phyloP scores from a whole-genome alignment of 345 rosid genomes.

The Passiflora organensis region DNA sequence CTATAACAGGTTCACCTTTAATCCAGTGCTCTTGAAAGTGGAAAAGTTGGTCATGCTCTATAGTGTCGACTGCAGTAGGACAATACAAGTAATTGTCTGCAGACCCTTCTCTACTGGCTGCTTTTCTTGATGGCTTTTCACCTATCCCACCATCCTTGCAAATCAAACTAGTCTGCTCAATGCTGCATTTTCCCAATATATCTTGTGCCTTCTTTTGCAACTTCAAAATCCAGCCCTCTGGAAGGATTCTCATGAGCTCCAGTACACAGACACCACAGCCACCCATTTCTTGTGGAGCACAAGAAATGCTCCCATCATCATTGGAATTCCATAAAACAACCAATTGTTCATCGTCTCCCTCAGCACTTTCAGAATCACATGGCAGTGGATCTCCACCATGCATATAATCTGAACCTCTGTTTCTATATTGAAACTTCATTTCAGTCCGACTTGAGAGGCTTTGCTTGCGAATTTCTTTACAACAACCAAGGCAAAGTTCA shows the following conservation, averaged over 20 bases:
- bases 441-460: constrained; percentile 37
- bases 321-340: constrained; percentile 37
- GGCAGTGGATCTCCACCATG: constrained; percentile 56
- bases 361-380: constrained; percentile 10
- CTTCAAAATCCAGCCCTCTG: constrained; percentile 42
- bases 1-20: constrained; percentile 81
- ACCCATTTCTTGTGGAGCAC: constrained; percentile 62
- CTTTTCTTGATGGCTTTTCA: constrained; percentile 26
- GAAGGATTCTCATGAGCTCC: constrained; percentile 63
- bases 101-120: constrained; percentile 54
- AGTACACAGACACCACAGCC: constrained; percentile 62
- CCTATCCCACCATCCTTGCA: constrained; percentile 19
- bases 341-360: constrained; percentile 22
- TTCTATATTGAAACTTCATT: constrained; percentile 30
- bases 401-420: constrained; percentile 59
- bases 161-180: constrained; percentile 11
- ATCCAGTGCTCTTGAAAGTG: constrained; percentile 66
- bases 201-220: constrained; percentile 39
- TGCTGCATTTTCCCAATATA: constrained; percentile 23
- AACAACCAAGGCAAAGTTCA: constrained; percentile 80
- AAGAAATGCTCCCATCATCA: constrained; percentile 52
- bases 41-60: constrained; percentile 35
- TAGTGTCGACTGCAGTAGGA: constrained; percentile 37
- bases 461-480: constrained; percentile 64
- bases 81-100: constrained; percentile 59